phyloP scores from a whole-genome alignment of 148 eudicot genomes.

The Cornus florida region DNA sequence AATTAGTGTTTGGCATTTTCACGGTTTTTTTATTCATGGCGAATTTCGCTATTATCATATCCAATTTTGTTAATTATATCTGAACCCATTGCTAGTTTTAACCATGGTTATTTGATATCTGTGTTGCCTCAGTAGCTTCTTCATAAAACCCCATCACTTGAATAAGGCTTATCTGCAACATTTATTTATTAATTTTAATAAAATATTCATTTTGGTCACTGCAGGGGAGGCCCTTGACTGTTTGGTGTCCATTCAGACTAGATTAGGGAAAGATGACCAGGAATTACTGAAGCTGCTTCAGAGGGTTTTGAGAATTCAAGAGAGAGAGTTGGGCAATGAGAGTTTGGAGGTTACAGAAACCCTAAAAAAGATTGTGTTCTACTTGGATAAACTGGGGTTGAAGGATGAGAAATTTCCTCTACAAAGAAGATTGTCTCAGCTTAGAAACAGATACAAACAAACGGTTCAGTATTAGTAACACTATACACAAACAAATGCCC shows the following conservation, averaged over 20 bases:
- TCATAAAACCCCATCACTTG: background rate
- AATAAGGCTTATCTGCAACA: background rate
- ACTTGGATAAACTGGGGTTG: conserved; percentile 63
- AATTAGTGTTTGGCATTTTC: background rate
- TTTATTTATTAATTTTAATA: background rate
- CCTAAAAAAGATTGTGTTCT: conserved; percentile 60
- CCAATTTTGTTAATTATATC: too few relatives aligned
- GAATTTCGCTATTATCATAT: too few relatives aligned
- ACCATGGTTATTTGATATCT: background rate
- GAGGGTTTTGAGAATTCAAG: conserved; percentile 76
- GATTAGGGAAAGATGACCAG: conserved; percentile 55
- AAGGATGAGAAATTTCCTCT: conserved; percentile 63
- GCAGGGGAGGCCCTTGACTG: conserved; percentile 94
- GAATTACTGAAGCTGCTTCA: conserved; percentile 51
- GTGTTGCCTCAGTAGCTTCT: background rate
- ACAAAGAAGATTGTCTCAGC: conserved; percentile 61
- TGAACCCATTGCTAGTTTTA: too few relatives aligned
- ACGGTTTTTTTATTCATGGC: too few relatives aligned
- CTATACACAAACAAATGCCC: too few relatives aligned
- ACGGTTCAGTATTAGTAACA: conserved; percentile 28
- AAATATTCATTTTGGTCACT: background rate
- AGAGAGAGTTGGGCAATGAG: conserved; percentile 68
- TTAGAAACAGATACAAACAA: conserved; percentile 55
- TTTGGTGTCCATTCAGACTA: conserved; percentile 67
- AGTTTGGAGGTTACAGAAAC: conserved; percentile 74